phyloP scores from a whole-genome alignment of 371 early-diverging fungal genomes.

The Mucor plumbeus region DNA sequence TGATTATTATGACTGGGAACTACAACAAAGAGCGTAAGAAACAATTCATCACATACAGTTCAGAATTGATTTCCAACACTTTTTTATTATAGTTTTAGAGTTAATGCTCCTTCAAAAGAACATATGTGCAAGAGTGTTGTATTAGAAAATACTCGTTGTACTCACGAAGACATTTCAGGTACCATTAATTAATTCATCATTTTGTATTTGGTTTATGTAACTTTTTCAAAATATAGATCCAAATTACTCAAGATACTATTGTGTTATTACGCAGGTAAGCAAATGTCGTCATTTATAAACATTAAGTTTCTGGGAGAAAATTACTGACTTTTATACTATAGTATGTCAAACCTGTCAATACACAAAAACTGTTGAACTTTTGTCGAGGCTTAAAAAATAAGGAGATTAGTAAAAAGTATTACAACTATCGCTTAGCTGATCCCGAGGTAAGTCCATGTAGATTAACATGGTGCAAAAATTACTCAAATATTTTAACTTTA shows the following conservation, averaged over 20 bases:
- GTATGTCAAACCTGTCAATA: conserved; percentile 78
- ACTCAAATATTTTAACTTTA: neutral
- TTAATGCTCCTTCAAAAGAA: conserved; percentile 68
- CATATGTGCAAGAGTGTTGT: conserved; percentile 86
- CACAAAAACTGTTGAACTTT: conserved; percentile 66
- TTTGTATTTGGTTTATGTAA: neutral
- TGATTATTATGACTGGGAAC: conserved; percentile 79
- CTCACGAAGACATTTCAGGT: conserved; percentile 48
- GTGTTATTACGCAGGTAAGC: conserved; percentile 65
- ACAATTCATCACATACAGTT: neutral
- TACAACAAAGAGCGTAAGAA: conserved; percentile 68
- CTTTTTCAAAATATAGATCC: conserved; percentile 20
- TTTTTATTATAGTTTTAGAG: conserved; percentile 46
- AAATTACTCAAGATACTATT: conserved; percentile 48
- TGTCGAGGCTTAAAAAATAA: conserved; percentile 60
- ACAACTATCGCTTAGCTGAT: conserved; percentile 62
- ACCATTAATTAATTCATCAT: neutral
- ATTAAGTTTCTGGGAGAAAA: too few relatives aligned
- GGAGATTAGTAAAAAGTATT: conserved; percentile 59
- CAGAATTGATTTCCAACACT: neutral
- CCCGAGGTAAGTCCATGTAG: conserved; percentile 34
- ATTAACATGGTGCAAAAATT: neutral
- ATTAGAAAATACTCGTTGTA: conserved; percentile 80
- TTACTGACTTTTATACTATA: conserved; percentile 7
- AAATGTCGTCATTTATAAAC: neutral